Evolutionary conservation across 148 eudicot genomes (phyloP), one percentile per base, ranked within the genome.

Genomic region (Spergularia marina): DNA sequence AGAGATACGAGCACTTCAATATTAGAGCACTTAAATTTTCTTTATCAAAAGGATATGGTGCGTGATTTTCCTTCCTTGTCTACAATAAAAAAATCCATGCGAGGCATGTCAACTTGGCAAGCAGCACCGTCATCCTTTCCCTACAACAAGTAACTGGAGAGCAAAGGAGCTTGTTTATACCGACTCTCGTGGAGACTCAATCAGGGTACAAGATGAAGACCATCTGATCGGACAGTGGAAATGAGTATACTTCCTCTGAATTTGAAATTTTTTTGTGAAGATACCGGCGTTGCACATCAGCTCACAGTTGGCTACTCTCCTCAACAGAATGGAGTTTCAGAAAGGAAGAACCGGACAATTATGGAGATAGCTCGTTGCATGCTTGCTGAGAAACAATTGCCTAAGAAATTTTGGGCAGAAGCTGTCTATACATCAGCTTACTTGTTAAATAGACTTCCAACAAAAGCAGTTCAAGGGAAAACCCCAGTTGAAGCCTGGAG

Each of bases 391-490:
- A 65, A 64, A n/a, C 18, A 25, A 13, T 13, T 74, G 47, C 75
- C 72, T 7, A 74, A 74, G 17, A 74, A 74, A 62, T 74, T 70
- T 16, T 79, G 71, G 78, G 82, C 66, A 52, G 78, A 79, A 15
- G 78, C 49, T 3, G 74, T 59, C 4, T 51, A 62, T 49, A 79
- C 77, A 0, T 18, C 40, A 2, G 73, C 73, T 3, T 79, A 53
- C 13, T 47, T 75, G 23, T 53, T 53, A 0, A 80, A 80, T 25
- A 62, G 54, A 18, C 20, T 39, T 7, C 69, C 62, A 0, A 73
- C 73, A 41, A 79, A 67, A 5, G 77, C 41, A 0, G 14, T 79
- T 1, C 0, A 67, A 34, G 58, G 52, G 3, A n/a, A 9, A 20
- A 79, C 77, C 77, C 68, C n/a, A n/a, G n/a, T n/a, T n/a, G n/a